Evolutionary conservation across 208 protist species (phyloP).

Genomic region (Herpetomonas samuelpessoai): DNA sequence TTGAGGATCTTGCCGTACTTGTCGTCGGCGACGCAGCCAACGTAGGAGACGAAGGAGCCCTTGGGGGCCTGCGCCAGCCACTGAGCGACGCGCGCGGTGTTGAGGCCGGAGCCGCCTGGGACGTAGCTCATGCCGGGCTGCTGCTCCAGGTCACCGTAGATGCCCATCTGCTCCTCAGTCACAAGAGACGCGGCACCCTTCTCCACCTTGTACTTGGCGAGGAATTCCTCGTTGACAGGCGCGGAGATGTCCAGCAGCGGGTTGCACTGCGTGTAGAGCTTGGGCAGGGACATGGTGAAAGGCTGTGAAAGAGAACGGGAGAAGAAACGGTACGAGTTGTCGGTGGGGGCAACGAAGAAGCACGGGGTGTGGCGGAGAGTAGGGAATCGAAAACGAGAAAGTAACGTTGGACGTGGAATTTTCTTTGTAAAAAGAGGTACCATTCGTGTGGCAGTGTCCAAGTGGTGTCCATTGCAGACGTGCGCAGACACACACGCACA

Average conservation of each 20-base stretch:
- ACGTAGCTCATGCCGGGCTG: slow-evolving; percentile 91
- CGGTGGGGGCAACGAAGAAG: no score
- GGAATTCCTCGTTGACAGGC: slow-evolving; percentile 83
- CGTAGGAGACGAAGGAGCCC: slow-evolving; percentile 54
- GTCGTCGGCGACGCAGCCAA: slow-evolving; percentile 96
- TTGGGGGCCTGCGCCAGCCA: slow-evolving; percentile 80
- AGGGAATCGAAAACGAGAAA: no score
- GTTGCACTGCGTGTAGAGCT: slow-evolving; percentile 94
- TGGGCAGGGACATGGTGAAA: no score
- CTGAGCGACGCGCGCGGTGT: slow-evolving; percentile 95
- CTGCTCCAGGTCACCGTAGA: slow-evolving; percentile 90
- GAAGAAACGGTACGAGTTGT: no score
- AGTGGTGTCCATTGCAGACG: no score
- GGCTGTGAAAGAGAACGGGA: no score
- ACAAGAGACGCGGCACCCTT: slow-evolving; percentile 92
- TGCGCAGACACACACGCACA: no score
- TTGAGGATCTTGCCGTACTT: slow-evolving; percentile 88
- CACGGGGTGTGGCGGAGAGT: no score
- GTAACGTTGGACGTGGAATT: no score
- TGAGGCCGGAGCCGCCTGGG: slow-evolving; percentile 97
- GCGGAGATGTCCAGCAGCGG: slow-evolving; percentile 98
- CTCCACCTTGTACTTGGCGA: slow-evolving; percentile 92
- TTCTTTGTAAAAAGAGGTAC: no score
- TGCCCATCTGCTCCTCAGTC: slow-evolving; percentile 90
- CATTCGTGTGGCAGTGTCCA: no score